A percentile compares a stretch with the other conserved stretches of the same genome.
phyloP scores from a whole-genome alignment of 441 rosid genomes.

The Bruguiera hainesii region DNA sequence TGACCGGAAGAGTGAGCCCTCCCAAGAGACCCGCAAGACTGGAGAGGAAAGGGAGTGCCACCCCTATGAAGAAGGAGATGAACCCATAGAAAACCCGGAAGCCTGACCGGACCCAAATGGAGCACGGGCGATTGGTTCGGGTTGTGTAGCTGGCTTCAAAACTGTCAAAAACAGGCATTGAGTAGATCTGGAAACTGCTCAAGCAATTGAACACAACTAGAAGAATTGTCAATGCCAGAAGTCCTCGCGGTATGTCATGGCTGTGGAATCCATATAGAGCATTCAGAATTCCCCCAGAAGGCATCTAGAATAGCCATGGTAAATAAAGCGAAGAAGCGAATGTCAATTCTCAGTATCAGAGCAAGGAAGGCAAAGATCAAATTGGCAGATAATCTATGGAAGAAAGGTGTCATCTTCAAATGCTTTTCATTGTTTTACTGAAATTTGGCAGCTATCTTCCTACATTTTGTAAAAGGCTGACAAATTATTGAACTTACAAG shows the following conservation, averaged over 20 bases:
- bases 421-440: too few relatives aligned
- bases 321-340: not conserved
- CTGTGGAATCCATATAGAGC: slow-evolving; percentile 85
- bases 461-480: not conserved
- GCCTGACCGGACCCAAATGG: slow-evolving; percentile 91
- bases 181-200: slow-evolving; percentile 95
- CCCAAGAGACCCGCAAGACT: slow-evolving; percentile 89
- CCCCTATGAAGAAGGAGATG: slow-evolving; percentile 77
- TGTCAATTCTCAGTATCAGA: too few relatives aligned
- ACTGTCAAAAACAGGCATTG: slow-evolving; percentile 94
- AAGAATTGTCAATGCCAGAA: slow-evolving; percentile 79
- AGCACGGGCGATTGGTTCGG: slow-evolving; percentile 89
- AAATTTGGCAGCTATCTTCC: too few relatives aligned
- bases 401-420: too few relatives aligned
- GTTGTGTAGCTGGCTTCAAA: slow-evolving; percentile 92
- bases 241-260: slow-evolving; percentile 84
- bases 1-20: slow-evolving; percentile 87
- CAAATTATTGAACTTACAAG: slow-evolving; percentile 50
- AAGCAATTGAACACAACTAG: slow-evolving; percentile 87
- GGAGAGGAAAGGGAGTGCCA: slow-evolving; percentile 87
- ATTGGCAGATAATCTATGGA: too few relatives aligned
- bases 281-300: slow-evolving; percentile 82
- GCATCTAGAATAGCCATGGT: slow-evolving; percentile 49
- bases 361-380: too few relatives aligned
- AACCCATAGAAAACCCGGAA: slow-evolving; percentile 84